Conservation (phyloP, 495 filamentous ascomycete species). For the Lasiosphaeris hirsuta region DNA sequence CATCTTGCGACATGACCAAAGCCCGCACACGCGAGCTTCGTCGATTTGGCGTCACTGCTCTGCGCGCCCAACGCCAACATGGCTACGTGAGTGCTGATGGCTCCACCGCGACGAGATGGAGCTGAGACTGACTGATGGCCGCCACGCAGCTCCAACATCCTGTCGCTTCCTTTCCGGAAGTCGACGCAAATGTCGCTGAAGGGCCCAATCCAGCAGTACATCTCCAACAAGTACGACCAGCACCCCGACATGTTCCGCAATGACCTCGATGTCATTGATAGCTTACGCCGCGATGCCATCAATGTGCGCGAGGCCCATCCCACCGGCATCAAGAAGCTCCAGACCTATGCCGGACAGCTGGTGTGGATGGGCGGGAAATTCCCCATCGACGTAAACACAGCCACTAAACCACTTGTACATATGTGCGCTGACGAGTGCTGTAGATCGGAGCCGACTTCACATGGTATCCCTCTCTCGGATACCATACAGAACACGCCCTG, state of each 20-base stretch:
- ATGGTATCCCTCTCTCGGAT: constrained; percentile 92
- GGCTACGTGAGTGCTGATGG: constrained; percentile 10
- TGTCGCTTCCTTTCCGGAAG: constrained; percentile 79
- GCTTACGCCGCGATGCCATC: constrained; percentile 74
- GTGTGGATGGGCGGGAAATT: constrained; percentile 96
- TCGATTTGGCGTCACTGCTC: no score
- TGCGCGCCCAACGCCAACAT: no score
- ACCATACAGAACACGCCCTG: constrained; percentile 75
- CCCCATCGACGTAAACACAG: constrained; percentile 76
- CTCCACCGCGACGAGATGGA: background rate
- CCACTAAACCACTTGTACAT: background rate
- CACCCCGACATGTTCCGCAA: constrained; percentile 95
- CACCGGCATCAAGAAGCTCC: constrained; percentile 84
- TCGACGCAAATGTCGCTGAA: constrained; percentile 74
- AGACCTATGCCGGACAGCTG: constrained; percentile 86
- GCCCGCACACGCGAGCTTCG: no score
- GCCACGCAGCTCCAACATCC: constrained; percentile 37
- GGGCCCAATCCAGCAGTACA: constrained; percentile 87
- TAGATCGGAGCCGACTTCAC: constrained; percentile 93
- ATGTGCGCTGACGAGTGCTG: background rate
- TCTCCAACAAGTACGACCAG: constrained; percentile 98
- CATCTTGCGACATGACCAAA: no score
- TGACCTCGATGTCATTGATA: constrained; percentile 84
- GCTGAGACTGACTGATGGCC: background rate
- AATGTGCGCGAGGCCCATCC: constrained; percentile 84